Percentiles rank a stretch among this genome's conserved stretches.
These are phyloP conservation scores for Bassia scoparia DNA, from an alignment of 148 eudicot genomes.

Conservation along the genomic window DNA sequence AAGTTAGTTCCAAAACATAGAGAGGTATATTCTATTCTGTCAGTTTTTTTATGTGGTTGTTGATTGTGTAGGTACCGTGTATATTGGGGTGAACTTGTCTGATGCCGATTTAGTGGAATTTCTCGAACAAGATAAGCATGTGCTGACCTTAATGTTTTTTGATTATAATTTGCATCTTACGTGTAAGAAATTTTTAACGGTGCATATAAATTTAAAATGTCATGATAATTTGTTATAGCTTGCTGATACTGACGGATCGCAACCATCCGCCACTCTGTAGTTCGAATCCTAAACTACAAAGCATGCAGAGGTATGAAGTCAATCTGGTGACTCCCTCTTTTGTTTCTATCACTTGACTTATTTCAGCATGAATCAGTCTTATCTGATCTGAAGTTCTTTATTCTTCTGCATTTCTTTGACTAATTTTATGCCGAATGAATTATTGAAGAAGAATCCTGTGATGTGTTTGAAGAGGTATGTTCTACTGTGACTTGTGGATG, in stretches of 20 bases:
- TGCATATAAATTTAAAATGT: neutral
- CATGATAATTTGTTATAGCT: slow-evolving; percentile 46
- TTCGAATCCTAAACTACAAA: slow-evolving; percentile 70
- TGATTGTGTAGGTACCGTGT: slow-evolving; percentile 74
- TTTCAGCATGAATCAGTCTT: neutral
- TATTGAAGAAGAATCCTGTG: neutral
- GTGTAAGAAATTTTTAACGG: too few relatives aligned
- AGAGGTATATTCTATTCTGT: neutral
- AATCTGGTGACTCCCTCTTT: neutral
- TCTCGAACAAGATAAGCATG: slow-evolving; percentile 69
- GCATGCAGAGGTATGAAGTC: slow-evolving; percentile 80
- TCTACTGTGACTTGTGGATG: neutral
- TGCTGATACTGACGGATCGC: slow-evolving; percentile 97
- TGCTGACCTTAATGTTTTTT: neutral
- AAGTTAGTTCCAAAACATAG: neutral
- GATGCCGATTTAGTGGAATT: slow-evolving; percentile 79
- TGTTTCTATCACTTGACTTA: neutral
- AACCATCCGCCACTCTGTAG: slow-evolving; percentile 77
- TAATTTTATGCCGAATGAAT: neutral
- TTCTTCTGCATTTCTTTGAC: neutral
- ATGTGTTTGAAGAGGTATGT: neutral
- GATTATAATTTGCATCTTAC: neutral
- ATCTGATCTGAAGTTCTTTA: neutral
- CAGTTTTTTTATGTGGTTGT: neutral
- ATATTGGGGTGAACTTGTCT: slow-evolving; percentile 75